Evolutionary conservation across 257 asterid genomes (phyloP).

Genomic region (Nicotiana tabacum): DNA sequence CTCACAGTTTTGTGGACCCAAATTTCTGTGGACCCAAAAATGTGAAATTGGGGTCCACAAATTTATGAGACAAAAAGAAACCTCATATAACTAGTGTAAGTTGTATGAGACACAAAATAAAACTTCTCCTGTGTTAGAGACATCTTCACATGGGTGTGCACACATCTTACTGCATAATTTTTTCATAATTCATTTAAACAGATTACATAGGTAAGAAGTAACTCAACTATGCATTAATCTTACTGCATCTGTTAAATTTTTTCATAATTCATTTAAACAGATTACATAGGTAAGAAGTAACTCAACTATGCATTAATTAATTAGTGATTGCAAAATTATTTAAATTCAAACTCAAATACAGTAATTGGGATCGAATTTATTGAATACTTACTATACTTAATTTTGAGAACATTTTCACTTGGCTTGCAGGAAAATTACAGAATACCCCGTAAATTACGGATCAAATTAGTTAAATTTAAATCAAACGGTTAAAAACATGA

Average conservation of each 20-base stretch:
- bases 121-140: background rate
- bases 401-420: no score
- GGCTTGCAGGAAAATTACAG: background rate
- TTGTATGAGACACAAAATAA: no score
- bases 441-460: slow-evolving; percentile 41
- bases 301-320: background rate
- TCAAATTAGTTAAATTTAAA: slow-evolving; percentile 24
- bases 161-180: background rate
- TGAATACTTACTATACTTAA: no score
- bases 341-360: background rate
- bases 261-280: background rate
- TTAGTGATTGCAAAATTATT: background rate
- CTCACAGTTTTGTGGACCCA: no score
- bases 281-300: no score
- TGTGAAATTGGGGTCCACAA: no score
- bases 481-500: slow-evolving; percentile 12
- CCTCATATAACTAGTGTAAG: no score
- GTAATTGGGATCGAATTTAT: no score
- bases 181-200: background rate
- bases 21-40: no score
- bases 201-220: no score
- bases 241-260: background rate
- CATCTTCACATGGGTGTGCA: background rate
- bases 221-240: background rate
- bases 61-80: no score